These are phyloP conservation scores for Warburgia ugandensis DNA, from an alignment of 164 flowering plant species.

Conservation along the genomic window DNA sequence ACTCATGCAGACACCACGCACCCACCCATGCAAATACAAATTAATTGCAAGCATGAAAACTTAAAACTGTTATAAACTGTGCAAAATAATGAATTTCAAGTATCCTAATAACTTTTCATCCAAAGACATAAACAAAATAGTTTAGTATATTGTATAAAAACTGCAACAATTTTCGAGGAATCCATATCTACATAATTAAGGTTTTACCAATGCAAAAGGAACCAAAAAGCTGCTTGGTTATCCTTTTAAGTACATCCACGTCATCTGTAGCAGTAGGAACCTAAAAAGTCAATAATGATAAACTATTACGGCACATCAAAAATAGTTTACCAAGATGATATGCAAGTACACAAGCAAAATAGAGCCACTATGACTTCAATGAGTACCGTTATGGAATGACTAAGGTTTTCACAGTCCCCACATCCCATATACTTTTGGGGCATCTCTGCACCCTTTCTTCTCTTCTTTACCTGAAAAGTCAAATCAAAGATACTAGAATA, in stretches of 20 bases:
- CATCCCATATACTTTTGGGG: conserved; percentile 88
- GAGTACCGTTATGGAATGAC: conserved; percentile 77
- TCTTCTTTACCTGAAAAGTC: conserved; percentile 75
- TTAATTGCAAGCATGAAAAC: too few species aligned
- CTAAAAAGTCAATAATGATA: conserved; percentile 37
- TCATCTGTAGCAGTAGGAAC: conserved; percentile 86
- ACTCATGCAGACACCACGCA: too few species aligned
- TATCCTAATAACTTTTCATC: too few species aligned
- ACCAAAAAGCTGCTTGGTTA: conserved; percentile 77
- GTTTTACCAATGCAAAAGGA: conserved; percentile 59
- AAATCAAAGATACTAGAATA: neutral
- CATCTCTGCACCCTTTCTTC: conserved; percentile 73
- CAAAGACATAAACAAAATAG: too few species aligned
- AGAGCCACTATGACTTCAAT: neutral
- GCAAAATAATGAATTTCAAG: too few species aligned
- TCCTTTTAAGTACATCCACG: conserved; percentile 66
- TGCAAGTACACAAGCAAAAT: neutral
- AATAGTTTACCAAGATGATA: neutral
- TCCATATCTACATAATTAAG: too few species aligned
- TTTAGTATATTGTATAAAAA: too few species aligned
- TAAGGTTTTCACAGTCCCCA: conserved; percentile 92
- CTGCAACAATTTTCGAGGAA: too few species aligned
- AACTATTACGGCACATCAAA: neutral
- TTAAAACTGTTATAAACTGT: too few species aligned
- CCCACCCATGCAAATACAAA: too few species aligned